Evolutionary conservation across 2,329 filamentous ascomycete species (phyloP).

Genomic region (Macrophomina phaseolina): DNA sequence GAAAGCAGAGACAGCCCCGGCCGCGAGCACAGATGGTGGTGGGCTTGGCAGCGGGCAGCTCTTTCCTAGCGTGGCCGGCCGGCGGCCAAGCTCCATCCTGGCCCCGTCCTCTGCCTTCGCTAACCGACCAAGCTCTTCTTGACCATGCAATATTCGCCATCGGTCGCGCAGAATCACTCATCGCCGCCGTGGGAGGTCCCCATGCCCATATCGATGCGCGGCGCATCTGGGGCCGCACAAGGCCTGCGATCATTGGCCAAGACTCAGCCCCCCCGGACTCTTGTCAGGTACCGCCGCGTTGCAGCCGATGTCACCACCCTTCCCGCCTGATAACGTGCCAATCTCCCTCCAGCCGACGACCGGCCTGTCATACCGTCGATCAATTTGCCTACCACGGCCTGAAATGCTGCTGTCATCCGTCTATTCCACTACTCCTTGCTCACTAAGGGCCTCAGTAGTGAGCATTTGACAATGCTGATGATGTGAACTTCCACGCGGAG

Average conservation of each 20-base stretch:
- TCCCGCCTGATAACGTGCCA: too few species aligned
- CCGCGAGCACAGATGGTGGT: background rate
- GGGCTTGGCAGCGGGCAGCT: constrained; percentile 2
- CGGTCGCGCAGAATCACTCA: background rate
- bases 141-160: constrained; percentile 13
- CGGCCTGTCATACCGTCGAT: too few species aligned
- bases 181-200: background rate
- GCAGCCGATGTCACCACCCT: background rate
- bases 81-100: background rate
- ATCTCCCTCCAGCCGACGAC: too few species aligned
- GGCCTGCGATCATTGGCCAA: background rate
- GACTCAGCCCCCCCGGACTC: constrained; percentile 11
- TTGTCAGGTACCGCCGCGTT: constrained; percentile 23
- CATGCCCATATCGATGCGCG: background rate
- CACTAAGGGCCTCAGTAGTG: too few species aligned
- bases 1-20: background rate
- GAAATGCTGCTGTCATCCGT: background rate
- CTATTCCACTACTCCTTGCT: too few species aligned
- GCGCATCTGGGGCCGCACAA: background rate
- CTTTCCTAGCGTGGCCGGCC: background rate
- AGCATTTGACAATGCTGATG: too few species aligned
- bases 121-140: constrained; percentile 3
- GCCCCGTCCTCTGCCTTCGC: constrained; percentile 1
- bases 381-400: background rate
- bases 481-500: background rate